Conservation (phyloP, 2,329 filamentous ascomycete genomes). For the Fusarium miscanthi region DNA sequence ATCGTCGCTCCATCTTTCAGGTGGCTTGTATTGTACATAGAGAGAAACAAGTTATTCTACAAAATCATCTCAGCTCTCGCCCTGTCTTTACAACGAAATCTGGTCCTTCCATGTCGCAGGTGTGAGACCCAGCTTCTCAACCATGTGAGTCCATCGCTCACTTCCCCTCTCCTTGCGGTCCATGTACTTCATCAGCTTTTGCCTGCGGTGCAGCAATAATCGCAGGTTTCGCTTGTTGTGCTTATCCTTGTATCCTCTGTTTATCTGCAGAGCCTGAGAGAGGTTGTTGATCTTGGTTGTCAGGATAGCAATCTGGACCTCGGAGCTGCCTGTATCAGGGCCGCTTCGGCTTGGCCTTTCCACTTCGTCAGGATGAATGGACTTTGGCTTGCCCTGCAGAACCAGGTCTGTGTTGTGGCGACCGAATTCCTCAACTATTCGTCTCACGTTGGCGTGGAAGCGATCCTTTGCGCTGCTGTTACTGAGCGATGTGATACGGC, state of each 20-base stretch:
- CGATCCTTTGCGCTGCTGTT: slow-evolving; percentile 84
- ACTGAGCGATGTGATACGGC: slow-evolving; percentile 80
- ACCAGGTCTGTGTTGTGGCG: slow-evolving; percentile 85
- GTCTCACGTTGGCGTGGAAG: slow-evolving; percentile 82
- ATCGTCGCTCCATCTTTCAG: slow-evolving; percentile 45
- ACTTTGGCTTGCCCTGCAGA: slow-evolving; percentile 71
- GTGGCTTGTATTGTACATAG: slow-evolving; percentile 62
- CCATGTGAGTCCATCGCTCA: slow-evolving; percentile 86
- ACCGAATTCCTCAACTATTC: slow-evolving; percentile 88
- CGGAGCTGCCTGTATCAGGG: slow-evolving; percentile 91
- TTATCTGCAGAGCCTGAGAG: slow-evolving; percentile 74
- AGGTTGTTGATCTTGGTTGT: slow-evolving; percentile 92
- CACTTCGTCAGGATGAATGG: slow-evolving; percentile 54
- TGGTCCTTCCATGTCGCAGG: slow-evolving; percentile 92
- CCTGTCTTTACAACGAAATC: slow-evolving; percentile 63
- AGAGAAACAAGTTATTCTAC: slow-evolving; percentile 58
- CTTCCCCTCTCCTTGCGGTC: slow-evolving; percentile 90
- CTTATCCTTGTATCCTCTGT: slow-evolving; percentile 84
- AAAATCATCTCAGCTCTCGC: slow-evolving; percentile 43
- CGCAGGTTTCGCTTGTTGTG: slow-evolving; percentile 92
- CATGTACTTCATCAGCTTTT: slow-evolving; percentile 89
- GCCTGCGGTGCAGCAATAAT: slow-evolving; percentile 85
- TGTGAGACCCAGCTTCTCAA: slow-evolving; percentile 85
- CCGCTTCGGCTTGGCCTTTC: slow-evolving; percentile 72
- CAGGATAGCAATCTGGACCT: slow-evolving; percentile 97